phyloP scores from a whole-genome alignment of 176 grass and related monocot species.

The Oryza coarctata region DNA sequence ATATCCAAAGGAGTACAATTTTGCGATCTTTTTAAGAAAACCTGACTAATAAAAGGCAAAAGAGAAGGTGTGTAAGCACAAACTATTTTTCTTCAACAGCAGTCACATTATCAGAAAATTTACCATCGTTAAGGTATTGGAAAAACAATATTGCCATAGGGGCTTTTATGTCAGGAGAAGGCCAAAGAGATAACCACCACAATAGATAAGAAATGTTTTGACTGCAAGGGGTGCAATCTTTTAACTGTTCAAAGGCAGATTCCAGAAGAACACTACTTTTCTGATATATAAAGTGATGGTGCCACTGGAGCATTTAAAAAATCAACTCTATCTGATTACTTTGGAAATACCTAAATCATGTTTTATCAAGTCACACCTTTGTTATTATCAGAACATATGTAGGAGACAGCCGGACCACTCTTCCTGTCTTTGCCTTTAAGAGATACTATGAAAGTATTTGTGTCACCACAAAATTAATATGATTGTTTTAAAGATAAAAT shows the following conservation, averaged over 20 bases:
- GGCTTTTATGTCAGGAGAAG: neutral
- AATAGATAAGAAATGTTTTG: neutral
- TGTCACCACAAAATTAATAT: neutral
- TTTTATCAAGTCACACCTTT: neutral
- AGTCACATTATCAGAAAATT: neutral
- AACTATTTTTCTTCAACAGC: neutral
- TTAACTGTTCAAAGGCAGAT: neutral
- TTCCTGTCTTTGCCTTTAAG: neutral
- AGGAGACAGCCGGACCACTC: neutral
- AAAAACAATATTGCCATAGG: neutral
- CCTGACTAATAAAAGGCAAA: conserved; percentile 47
- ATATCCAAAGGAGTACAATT: conserved; percentile 43
- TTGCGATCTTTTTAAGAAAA: conserved; percentile 51
- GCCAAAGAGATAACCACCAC: neutral
- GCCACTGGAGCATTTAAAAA: neutral
- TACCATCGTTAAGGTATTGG: neutral
- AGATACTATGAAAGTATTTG: neutral
- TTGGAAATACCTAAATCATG: neutral
- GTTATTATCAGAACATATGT: conserved; percentile 6
- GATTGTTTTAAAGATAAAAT: neutral
- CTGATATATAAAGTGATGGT: neutral
- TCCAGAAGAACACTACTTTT: neutral
- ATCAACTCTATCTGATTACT: neutral
- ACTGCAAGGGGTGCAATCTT: neutral
- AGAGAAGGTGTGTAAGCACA: conserved; percentile 4